Evolutionary conservation across 495 filamentous ascomycete genomes (phyloP).

Genomic region (Hypoxylon perforatum): DNA sequence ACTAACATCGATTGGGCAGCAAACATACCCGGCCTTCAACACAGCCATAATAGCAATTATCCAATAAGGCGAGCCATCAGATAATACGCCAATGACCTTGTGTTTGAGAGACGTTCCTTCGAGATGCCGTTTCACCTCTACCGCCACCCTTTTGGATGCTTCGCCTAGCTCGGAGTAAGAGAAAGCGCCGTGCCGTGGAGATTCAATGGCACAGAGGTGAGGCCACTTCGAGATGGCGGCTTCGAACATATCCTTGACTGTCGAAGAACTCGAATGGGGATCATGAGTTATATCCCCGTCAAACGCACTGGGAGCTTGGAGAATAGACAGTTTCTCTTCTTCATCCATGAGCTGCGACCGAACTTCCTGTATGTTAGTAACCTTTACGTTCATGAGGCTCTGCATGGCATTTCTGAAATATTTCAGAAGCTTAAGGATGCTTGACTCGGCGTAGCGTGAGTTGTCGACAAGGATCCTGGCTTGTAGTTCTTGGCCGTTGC

Average conservation of each 20-base stretch:
- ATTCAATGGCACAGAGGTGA: conserved; percentile 21
- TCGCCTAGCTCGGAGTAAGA: conserved; percentile 42
- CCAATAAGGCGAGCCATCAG: conserved; percentile 46
- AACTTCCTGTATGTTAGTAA: background rate
- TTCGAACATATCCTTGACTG: conserved; percentile 22
- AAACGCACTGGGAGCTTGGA: conserved; percentile 6
- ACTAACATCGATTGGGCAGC: conserved; percentile 41
- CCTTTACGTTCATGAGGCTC: background rate
- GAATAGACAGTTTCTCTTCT: conserved; percentile 7
- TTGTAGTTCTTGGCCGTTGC: background rate
- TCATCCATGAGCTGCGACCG: conserved; percentile 3
- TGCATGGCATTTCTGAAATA: background rate
- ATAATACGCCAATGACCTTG: conserved; percentile 33
- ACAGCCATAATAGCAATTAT: conserved; percentile 41
- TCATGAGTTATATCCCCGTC: background rate
- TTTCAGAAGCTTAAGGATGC: conserved; percentile 1
- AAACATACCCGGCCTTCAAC: conserved; percentile 41
- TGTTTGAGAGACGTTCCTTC: conserved; percentile 1
- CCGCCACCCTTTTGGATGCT: conserved; percentile 12
- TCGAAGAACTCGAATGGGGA: background rate
- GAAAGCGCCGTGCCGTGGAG: conserved; percentile 11
- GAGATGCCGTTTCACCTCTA: background rate
- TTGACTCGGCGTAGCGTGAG: conserved; percentile 6
- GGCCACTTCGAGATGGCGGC: conserved; percentile 23
- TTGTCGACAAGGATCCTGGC: conserved; percentile 2